phyloP scores from a whole-genome alignment of 805 yeast species.

The Nakazawaea wyomingensis region DNA sequence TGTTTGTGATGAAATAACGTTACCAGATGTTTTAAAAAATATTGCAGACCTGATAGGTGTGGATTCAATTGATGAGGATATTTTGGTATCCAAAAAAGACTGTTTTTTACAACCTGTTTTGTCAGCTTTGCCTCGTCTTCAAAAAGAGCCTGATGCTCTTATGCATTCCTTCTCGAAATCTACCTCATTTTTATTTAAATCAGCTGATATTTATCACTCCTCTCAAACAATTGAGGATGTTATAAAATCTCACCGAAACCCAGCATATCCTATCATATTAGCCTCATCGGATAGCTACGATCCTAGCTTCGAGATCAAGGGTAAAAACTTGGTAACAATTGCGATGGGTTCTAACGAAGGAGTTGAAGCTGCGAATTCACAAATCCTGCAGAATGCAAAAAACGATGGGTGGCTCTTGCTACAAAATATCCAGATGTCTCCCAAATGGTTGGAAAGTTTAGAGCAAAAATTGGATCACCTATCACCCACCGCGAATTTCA shows the following conservation, averaged over 20 bases:
- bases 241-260: constrained; percentile 14
- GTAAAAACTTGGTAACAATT: constrained; percentile 33
- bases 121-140: background rate
- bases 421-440: constrained; percentile 77
- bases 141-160: constrained; percentile 13
- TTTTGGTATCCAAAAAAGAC: no score
- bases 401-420: constrained; percentile 66
- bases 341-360: constrained; percentile 79
- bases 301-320: constrained; percentile 48
- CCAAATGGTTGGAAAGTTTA: constrained; percentile 53
- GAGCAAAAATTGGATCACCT: constrained; percentile 39
- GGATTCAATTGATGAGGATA: background rate
- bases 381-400: constrained; percentile 40
- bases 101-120: background rate
- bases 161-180: constrained; percentile 18
- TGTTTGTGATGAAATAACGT: background rate
- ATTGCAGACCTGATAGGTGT: background rate
- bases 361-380: constrained; percentile 46
- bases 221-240: constrained; percentile 28
- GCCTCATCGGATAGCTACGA: constrained; percentile 63
- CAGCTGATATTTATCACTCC: constrained; percentile 13
- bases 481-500: constrained; percentile 32
- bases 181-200: constrained; percentile 20
- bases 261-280: constrained; percentile 39
- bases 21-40: background rate